phyloP scores from a whole-genome alignment of 2,329 filamentous ascomycete genomes.

The Drechslerella dactyloides region DNA sequence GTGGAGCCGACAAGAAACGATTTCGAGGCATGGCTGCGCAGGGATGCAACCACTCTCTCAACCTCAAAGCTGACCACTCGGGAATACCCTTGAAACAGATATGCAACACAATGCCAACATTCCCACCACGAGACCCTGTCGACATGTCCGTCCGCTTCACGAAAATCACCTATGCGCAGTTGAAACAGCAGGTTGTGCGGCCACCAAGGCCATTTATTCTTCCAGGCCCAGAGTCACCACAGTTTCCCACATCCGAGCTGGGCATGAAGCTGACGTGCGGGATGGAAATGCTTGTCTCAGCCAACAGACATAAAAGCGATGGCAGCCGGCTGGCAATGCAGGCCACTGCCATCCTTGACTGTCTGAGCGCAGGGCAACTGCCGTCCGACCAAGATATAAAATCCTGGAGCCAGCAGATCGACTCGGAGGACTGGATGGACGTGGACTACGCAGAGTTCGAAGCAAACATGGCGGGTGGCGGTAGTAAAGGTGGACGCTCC shows the following conservation, averaged over 20 bases:
- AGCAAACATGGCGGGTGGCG: conserved; percentile 70
- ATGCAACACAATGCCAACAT: conserved; percentile 58
- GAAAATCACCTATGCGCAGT: conserved; percentile 85
- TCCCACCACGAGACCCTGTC: conserved; percentile 80
- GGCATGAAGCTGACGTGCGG: conserved; percentile 91
- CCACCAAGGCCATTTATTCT: conserved; percentile 61
- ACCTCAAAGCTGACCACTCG: conserved; percentile 21
- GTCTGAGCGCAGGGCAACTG: conserved; percentile 59
- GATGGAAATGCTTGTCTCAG: conserved; percentile 81
- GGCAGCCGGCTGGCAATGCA: conserved; percentile 47
- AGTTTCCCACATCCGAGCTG: conserved; percentile 61
- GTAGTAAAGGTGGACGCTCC: conserved; percentile 43
- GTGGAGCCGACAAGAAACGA: conserved; percentile 10
- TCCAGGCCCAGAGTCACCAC: conserved; percentile 42
- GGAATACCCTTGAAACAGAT: conserved; percentile 62
- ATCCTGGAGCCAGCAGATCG: conserved; percentile 73
- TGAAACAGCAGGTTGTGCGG: conserved; percentile 82
- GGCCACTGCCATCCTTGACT: conserved; percentile 37
- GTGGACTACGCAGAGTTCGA: conserved; percentile 92
- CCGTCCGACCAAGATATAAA: conserved; percentile 76
- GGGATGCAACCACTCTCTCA: conserved; percentile 9
- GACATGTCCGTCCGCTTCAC: conserved; percentile 81
- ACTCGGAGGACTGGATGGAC: conserved; percentile 89
- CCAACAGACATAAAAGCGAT: conserved; percentile 65
- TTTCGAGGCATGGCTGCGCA: conserved; percentile 40